Conservation (phyloP, 768 basidiomycete species). For the Suillus sp. region DNA sequence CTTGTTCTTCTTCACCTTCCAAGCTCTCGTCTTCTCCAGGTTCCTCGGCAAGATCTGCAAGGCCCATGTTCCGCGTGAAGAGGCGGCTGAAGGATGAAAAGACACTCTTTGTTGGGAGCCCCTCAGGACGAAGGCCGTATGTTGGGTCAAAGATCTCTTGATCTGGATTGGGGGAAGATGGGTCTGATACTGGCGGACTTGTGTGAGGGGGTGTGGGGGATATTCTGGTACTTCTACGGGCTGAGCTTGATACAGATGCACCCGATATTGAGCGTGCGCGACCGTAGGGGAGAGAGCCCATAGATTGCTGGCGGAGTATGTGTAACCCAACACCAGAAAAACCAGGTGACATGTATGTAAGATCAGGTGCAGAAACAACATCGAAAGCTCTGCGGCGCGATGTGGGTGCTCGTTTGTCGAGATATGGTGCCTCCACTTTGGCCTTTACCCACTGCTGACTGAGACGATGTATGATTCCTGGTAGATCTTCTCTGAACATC, state of each 20-base stretch:
- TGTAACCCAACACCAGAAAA: constrained; percentile 23
- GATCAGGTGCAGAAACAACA: constrained; percentile 45
- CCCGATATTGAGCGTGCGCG: constrained; percentile 46
- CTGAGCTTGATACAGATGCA: constrained; percentile 39
- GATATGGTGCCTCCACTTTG: constrained; percentile 91
- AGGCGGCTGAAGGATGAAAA: constrained; percentile 79
- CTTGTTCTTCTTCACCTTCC: constrained; percentile 39
- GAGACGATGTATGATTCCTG: constrained; percentile 93
- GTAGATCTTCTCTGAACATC: constrained; percentile 97
- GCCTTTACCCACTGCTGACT: constrained; percentile 96
- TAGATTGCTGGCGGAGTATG: constrained; percentile 26
- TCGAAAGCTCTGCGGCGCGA: constrained; percentile 37
- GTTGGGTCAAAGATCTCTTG: constrained; percentile 94
- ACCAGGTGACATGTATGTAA: constrained; percentile 26
- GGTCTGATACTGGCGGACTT: constrained; percentile 24
- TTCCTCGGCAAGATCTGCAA: constrained; percentile 83
- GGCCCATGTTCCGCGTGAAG: constrained; percentile 65
- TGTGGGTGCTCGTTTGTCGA: constrained; percentile 53
- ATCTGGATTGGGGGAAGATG: constrained; percentile 37
- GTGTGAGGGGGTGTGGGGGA: constrained; percentile 24
- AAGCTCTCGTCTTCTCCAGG: constrained; percentile 46
- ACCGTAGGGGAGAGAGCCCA: constrained; percentile 20
- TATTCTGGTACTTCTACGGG: constrained; percentile 27
- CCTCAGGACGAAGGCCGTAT: constrained; percentile 92
- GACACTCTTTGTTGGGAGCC: constrained; percentile 79